A percentile compares a stretch with the other conserved stretches of the same genome.
phyloP scores from a whole-genome alignment of 768 basidiomycete genomes.

The Leccinum truebloodii region DNA sequence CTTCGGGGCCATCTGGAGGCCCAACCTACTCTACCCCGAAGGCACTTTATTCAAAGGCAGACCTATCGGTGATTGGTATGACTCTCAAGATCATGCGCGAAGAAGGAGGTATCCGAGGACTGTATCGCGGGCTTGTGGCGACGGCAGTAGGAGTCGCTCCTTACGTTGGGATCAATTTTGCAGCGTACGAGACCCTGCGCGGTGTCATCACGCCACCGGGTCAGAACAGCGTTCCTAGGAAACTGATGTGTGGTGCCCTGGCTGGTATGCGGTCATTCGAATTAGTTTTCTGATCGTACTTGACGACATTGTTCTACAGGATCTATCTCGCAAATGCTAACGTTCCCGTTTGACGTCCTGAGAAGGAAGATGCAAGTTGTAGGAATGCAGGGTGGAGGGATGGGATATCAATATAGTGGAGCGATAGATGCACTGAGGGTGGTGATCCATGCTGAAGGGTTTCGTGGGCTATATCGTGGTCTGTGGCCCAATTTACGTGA shows the following conservation, averaged over 20 bases:
- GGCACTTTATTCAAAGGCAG: slow-evolving; percentile 46
- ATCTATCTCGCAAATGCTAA: slow-evolving; percentile 91
- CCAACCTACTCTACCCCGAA: slow-evolving; percentile 39
- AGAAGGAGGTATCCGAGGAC: slow-evolving; percentile 85
- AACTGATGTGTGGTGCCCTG: slow-evolving; percentile 82
- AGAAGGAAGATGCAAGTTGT: slow-evolving; percentile 95
- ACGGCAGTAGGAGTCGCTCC: slow-evolving; percentile 92
- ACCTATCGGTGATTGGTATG: slow-evolving; percentile 85
- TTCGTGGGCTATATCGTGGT: slow-evolving; percentile 78
- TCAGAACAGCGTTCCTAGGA: slow-evolving; percentile 63
- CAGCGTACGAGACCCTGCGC: slow-evolving; percentile 85
- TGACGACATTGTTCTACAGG: slow-evolving; percentile 42
- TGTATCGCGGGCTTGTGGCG: slow-evolving; percentile 84
- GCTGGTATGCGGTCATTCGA: slow-evolving; percentile 53
- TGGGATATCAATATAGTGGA: slow-evolving; percentile 71
- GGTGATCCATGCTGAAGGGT: slow-evolving; percentile 73
- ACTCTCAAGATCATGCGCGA: slow-evolving; percentile 86
- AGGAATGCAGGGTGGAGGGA: slow-evolving; percentile 64
- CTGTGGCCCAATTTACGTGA: slow-evolving; percentile 87
- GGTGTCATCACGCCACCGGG: slow-evolving; percentile 81
- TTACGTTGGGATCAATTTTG: slow-evolving; percentile 89
- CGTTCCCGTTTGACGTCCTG: slow-evolving; percentile 94
- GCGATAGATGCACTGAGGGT: slow-evolving; percentile 75
- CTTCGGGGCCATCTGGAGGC: slow-evolving; percentile 21
- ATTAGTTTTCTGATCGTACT: slow-evolving; percentile 4